Conservation (phyloP, 2,329 filamentous ascomycete species). For the Clarireedia hainanense region DNA sequence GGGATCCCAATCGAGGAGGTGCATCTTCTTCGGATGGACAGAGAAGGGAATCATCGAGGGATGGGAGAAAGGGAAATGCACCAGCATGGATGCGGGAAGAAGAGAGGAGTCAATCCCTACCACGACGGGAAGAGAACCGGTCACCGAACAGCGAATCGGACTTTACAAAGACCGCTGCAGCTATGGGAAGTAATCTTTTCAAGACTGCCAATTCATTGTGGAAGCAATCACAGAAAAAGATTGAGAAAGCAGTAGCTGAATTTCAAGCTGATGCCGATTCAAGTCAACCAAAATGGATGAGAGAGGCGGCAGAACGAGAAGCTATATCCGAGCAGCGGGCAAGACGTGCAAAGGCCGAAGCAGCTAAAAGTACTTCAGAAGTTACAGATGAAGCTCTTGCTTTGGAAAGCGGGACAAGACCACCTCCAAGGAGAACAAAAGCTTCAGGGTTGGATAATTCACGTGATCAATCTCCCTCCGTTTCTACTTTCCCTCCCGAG, state of each 20-base stretch:
- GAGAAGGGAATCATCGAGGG: slow-evolving; percentile 18
- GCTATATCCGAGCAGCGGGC: slow-evolving; percentile 27
- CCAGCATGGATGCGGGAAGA: slow-evolving; percentile 60
- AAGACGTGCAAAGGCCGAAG: slow-evolving; percentile 14
- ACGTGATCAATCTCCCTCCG: slow-evolving; percentile 43
- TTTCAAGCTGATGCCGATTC: slow-evolving; percentile 68
- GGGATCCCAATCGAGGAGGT: slow-evolving; percentile 25
- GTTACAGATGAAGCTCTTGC: slow-evolving; percentile 70
- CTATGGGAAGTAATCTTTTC: slow-evolving; percentile 74
- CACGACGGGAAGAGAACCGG: slow-evolving; percentile 43
- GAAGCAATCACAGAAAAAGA: slow-evolving; percentile 89
- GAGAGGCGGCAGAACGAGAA: slow-evolving; percentile 36
- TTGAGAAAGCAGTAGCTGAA: slow-evolving; percentile 87
- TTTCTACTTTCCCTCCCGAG: slow-evolving; percentile 36
- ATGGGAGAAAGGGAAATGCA: slow-evolving; percentile 32
- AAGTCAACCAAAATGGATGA: slow-evolving; percentile 92
- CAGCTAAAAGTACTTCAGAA: slow-evolving; percentile 22
- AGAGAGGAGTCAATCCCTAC: slow-evolving; percentile 35
- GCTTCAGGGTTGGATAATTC: slow-evolving; percentile 22
- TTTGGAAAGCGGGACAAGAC: slow-evolving; percentile 59
- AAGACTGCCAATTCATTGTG: slow-evolving; percentile 93
- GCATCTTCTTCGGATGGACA: slow-evolving; percentile 23
- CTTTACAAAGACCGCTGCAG: slow-evolving; percentile 70
- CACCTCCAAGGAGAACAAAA: slow-evolving; percentile 36
- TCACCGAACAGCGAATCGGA: slow-evolving; percentile 60